Evolutionary conservation across 345 rosid species (phyloP).

Genomic region (Microcos paniculata): DNA sequence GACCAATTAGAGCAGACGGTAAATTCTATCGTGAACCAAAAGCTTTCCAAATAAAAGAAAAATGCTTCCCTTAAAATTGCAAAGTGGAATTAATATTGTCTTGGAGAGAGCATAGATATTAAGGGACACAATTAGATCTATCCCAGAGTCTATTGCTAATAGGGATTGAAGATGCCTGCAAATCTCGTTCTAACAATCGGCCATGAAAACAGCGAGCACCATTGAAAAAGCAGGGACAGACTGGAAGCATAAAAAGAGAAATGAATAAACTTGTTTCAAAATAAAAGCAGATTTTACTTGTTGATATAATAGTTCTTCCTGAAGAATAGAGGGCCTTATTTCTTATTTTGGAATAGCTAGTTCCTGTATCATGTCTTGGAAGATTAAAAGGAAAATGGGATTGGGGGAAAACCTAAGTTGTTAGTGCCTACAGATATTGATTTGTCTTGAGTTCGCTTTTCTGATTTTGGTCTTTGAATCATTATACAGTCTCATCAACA

Average conservation of each 20-base stretch:
- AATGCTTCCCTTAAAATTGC: background rate
- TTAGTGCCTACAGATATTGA: background rate
- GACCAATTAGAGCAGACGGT: background rate
- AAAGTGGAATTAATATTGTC: background rate
- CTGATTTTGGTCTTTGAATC: background rate
- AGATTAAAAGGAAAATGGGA: background rate
- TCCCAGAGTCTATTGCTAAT: background rate
- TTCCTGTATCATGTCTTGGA: background rate
- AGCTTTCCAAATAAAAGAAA: background rate
- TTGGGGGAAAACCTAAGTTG: background rate
- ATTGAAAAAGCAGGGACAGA: background rate
- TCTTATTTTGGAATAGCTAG: background rate
- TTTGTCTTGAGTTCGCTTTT: background rate
- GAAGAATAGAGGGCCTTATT: background rate
- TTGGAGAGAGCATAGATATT: background rate
- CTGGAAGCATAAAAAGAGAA: background rate
- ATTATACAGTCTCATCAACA: conserved; percentile 57
- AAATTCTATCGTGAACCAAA: background rate
- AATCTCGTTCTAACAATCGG: background rate
- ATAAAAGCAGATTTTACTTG: background rate
- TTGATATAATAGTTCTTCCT: background rate
- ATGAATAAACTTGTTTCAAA: background rate
- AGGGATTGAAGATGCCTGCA: background rate
- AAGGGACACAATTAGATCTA: background rate
- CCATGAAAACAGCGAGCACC: background rate